Percentiles rank a stretch among this genome's conserved stretches.
Evolutionary conservation across 768 basidiomycete species (phyloP).

Genomic region (Collybia sp.): DNA sequence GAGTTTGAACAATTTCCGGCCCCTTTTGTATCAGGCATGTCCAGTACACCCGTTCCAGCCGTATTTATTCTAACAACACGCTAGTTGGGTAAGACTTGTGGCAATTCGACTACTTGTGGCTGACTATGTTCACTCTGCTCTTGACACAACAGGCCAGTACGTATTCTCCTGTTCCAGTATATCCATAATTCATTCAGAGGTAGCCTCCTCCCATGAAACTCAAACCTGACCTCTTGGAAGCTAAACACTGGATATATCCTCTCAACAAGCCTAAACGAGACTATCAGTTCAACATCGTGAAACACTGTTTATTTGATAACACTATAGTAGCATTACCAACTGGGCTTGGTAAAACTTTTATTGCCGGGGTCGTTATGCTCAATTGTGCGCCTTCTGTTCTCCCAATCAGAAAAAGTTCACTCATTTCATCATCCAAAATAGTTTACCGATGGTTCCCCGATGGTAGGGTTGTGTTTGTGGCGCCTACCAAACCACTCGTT

Average conservation of each 20-base stretch:
- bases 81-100: slow-evolving; percentile 46
- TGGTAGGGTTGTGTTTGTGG: slow-evolving; percentile 91
- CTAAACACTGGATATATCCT: slow-evolving; percentile 89
- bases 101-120: no score
- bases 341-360: slow-evolving; percentile 96
- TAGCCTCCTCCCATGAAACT: slow-evolving; percentile 79
- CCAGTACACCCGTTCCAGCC: background rate
- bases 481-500: slow-evolving; percentile 94
- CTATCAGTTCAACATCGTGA: slow-evolving; percentile 94
- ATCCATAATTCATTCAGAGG: background rate
- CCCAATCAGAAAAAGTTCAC: background rate
- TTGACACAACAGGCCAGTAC: slow-evolving; percentile 24
- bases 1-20: slow-evolving; percentile 86
- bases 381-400: slow-evolving; percentile 45
- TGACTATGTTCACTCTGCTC: background rate
- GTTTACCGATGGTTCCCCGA: slow-evolving; percentile 92
- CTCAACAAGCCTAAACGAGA: slow-evolving; percentile 83
- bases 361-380: slow-evolving; percentile 95
- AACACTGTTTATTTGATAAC: slow-evolving; percentile 83
- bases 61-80: slow-evolving; percentile 7
- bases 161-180: slow-evolving; percentile 5
- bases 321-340: slow-evolving; percentile 93
- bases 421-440: slow-evolving; percentile 20
- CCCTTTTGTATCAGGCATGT: slow-evolving; percentile 66
- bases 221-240: slow-evolving; percentile 68